Evolutionary conservation across 202 grass and related monocot genomes (phyloP).

Genomic region (Schoenoplectus triqueter): DNA sequence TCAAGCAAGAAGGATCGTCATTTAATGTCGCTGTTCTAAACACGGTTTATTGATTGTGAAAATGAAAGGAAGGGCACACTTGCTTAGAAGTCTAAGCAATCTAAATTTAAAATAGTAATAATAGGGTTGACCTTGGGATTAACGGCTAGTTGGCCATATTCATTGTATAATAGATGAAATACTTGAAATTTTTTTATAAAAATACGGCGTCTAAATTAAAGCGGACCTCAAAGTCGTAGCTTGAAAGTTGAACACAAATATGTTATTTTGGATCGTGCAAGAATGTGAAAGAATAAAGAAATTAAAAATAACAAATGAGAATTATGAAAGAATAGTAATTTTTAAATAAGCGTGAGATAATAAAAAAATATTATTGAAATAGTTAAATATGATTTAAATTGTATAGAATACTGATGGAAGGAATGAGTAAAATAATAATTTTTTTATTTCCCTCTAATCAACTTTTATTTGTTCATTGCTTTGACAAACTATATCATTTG

Average conservation of each 20-base stretch:
- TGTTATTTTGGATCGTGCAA: too few relatives aligned
- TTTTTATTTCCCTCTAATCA: too few relatives aligned
- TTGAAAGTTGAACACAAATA: neutral
- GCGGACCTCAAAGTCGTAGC: conserved; percentile 29
- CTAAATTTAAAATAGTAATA: conserved; percentile 32
- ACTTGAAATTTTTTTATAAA: neutral
- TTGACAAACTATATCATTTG: too few relatives aligned
- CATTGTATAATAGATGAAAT: conserved; percentile 30
- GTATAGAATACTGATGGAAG: too few relatives aligned
- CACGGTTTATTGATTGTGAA: conserved; percentile 22
- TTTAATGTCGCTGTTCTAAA: conserved; percentile 9
- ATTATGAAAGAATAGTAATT: too few relatives aligned
- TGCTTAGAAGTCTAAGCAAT: conserved; percentile 18
- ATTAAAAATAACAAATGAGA: too few relatives aligned
- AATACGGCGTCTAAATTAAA: conserved; percentile 3
- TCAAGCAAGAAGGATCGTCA: conserved; percentile 18
- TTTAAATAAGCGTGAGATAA: too few relatives aligned
- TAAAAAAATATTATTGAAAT: too few relatives aligned
- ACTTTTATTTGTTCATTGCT: too few relatives aligned
- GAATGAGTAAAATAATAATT: too few relatives aligned
- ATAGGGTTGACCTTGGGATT: conserved; percentile 42
- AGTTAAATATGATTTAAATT: too few relatives aligned
- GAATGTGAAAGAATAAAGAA: too few relatives aligned
- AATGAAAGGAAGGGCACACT: neutral
- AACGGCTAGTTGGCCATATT: conserved; percentile 23